phyloP scores from a whole-genome alignment of 2,329 filamentous ascomycete genomes.

The Colletotrichum australisinense region DNA sequence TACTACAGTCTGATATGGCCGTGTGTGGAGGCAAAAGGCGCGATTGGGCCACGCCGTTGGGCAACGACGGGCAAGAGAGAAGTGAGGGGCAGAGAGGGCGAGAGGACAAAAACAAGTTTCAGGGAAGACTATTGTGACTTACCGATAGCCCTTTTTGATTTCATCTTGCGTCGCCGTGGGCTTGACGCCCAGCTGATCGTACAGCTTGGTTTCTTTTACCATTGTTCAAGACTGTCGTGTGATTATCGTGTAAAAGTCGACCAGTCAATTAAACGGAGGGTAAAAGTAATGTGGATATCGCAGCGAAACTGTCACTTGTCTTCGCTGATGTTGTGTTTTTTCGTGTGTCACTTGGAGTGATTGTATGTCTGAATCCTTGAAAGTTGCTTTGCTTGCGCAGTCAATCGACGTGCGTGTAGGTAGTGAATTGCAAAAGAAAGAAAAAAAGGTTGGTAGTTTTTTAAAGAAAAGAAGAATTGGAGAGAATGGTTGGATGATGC shows the following conservation, averaged over 20 bases:
- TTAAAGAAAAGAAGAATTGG: slow-evolving; percentile 19
- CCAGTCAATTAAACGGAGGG: slow-evolving; percentile 5
- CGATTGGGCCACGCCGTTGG: slow-evolving; percentile 18
- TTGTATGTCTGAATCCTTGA: slow-evolving; percentile 13
- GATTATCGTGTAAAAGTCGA: slow-evolving; percentile 5
- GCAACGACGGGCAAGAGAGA: slow-evolving; percentile 1
- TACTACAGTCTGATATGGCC: neutral
- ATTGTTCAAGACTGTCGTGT: slow-evolving; percentile 63
- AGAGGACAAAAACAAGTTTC: neutral
- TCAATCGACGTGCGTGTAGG: slow-evolving; percentile 36
- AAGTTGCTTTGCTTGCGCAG: neutral
- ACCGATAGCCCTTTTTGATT: slow-evolving; percentile 96
- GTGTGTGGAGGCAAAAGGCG: neutral
- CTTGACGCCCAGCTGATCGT: slow-evolving; percentile 85
- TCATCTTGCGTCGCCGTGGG: slow-evolving; percentile 88
- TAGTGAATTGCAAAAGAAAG: slow-evolving; percentile 29
- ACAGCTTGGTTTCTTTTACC: slow-evolving; percentile 96
- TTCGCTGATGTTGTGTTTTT: neutral
- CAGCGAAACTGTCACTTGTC: neutral
- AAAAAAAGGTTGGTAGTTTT: neutral
- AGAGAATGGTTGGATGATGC: slow-evolving; percentile 25
- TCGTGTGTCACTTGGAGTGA: neutral
- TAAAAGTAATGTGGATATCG: neutral
- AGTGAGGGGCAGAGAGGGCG: neutral
- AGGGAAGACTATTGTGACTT: slow-evolving; percentile 48